Conservation (phyloP, 176 grass and related monocot genomes). For the Triticum aestivum region DNA sequence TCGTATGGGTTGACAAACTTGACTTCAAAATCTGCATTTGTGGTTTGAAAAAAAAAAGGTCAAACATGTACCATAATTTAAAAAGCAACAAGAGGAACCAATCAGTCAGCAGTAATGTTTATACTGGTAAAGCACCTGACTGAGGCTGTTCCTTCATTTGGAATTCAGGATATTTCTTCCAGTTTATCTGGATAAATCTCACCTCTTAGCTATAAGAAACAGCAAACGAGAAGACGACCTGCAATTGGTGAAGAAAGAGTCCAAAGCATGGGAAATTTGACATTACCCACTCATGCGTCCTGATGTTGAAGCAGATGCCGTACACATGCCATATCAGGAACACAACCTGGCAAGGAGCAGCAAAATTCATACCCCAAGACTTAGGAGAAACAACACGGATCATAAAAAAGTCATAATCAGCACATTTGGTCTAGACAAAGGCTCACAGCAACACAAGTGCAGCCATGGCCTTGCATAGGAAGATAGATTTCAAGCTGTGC, state of each 20-base stretch:
- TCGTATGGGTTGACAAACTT: slow-evolving; percentile 83
- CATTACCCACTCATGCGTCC: slow-evolving; percentile 96
- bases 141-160: slow-evolving; percentile 56
- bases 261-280: slow-evolving; percentile 66
- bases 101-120: neutral
- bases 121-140: slow-evolving; percentile 51
- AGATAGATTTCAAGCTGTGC: neutral
- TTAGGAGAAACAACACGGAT: slow-evolving; percentile 2
- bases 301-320: slow-evolving; percentile 96
- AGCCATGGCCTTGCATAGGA: neutral
- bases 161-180: slow-evolving; percentile 95
- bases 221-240: slow-evolving; percentile 44
- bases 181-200: slow-evolving; percentile 91
- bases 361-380: neutral
- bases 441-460: slow-evolving; percentile 12
- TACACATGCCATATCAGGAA: slow-evolving; percentile 93
- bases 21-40: slow-evolving; percentile 48
- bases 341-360: slow-evolving; percentile 44
- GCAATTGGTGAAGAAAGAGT: slow-evolving; percentile 69
- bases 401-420: neutral
- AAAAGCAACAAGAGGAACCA: neutral
- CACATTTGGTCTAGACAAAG: neutral
- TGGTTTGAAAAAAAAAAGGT: neutral
- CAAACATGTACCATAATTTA: slow-evolving; percentile 9
- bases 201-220: slow-evolving; percentile 60